phyloP scores from a whole-genome alignment of 768 basidiomycete species.

The Dacryopinax primogenitus region DNA sequence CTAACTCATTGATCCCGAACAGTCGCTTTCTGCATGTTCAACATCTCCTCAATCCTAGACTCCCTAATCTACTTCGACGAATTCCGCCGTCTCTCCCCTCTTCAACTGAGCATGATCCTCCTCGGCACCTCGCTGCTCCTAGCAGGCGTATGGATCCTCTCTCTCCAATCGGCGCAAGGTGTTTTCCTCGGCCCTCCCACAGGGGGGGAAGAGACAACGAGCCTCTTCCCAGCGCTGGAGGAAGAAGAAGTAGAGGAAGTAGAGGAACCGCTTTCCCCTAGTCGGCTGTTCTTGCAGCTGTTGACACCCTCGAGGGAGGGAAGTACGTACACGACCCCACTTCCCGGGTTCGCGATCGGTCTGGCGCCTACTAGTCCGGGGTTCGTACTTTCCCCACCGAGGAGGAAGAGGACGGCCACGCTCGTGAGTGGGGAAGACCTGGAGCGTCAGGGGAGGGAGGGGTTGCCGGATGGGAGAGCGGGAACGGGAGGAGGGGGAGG shows the following conservation, averaged over 20 bases:
- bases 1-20: slow-evolving; percentile 17
- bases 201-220: slow-evolving; percentile 25
- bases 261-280: not conserved
- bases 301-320: not conserved
- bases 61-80: slow-evolving; percentile 85
- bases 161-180: slow-evolving; percentile 51
- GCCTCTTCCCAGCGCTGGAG: not conserved
- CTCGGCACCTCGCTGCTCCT: slow-evolving; percentile 68
- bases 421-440: not conserved
- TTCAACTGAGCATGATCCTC: slow-evolving; percentile 62
- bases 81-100: slow-evolving; percentile 49
- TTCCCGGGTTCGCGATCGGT: not conserved
- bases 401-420: not conserved
- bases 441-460: not conserved
- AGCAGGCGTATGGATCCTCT: slow-evolving; percentile 81
- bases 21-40: slow-evolving; percentile 94
- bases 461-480: not conserved
- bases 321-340: not conserved
- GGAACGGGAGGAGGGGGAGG: not conserved
- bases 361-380: not conserved
- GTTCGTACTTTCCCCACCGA: not conserved
- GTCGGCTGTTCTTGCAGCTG: not conserved
- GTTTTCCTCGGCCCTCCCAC: slow-evolving; percentile 24
- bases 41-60: slow-evolving; percentile 80
- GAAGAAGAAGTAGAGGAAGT: not conserved